Conservation (phyloP, 176 grass and related monocot genomes). For the Cenchrus americanus region DNA sequence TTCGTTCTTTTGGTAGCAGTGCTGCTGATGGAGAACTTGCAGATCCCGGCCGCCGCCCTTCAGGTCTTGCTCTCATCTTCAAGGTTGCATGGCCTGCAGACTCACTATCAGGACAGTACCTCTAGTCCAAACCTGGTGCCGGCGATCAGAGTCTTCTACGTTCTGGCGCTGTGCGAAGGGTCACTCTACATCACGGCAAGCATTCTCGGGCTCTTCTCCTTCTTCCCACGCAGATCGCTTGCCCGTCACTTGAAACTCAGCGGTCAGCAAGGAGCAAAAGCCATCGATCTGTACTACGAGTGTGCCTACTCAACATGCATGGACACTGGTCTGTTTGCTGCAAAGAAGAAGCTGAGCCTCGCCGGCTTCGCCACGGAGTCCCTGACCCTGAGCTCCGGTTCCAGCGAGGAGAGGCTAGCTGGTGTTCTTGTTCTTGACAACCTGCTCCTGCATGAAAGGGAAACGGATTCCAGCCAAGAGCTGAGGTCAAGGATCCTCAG, state of each 20-base stretch:
- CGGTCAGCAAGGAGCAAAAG: not conserved
- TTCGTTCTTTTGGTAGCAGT: not conserved
- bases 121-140: not conserved
- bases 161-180: slow-evolving; percentile 8
- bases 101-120: too few species aligned
- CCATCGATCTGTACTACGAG: slow-evolving; percentile 1
- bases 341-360: not conserved
- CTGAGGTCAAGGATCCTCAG: not conserved
- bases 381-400: not conserved
- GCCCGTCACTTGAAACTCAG: not conserved
- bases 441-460: not conserved
- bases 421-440: slow-evolving; percentile 4
- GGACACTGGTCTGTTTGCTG: not conserved
- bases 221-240: not conserved
- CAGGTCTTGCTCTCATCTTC: not conserved
- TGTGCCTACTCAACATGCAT: not conserved
- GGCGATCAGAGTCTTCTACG: slow-evolving; percentile 1
- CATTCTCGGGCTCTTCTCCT: not conserved
- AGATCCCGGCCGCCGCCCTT: not conserved
- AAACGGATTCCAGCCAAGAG: not conserved
- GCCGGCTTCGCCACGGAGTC: not conserved
- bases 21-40: slow-evolving; percentile 7
- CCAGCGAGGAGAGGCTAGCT: not conserved
- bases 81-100: fast-evolving
- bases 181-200: not conserved